Evolutionary conservation across 1,284 basidiomycete genomes (phyloP).

Genomic region (Papiliotrema nemorosa): DNA sequence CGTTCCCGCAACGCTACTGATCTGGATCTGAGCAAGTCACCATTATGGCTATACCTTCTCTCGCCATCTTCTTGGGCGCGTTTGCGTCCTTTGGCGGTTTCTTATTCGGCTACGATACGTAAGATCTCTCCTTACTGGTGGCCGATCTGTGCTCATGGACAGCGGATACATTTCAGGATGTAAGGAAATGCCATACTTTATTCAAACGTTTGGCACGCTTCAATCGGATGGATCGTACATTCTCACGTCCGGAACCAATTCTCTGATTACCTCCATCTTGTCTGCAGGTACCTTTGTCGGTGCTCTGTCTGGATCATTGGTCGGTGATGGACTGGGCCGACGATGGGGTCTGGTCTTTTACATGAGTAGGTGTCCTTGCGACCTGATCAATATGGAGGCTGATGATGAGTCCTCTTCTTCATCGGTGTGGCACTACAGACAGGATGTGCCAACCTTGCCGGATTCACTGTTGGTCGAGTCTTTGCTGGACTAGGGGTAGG

Average conservation of each 20-base stretch:
- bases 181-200: constrained; percentile 22
- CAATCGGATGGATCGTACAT: background rate
- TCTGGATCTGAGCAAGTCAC: background rate
- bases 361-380: background rate
- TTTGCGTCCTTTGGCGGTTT: constrained; percentile 49
- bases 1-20: background rate
- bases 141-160: background rate
- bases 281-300: background rate
- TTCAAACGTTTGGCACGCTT: constrained; percentile 27
- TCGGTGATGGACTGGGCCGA: constrained; percentile 60
- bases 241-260: constrained; percentile 7
- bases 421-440: constrained; percentile 1
- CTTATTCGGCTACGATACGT: constrained; percentile 54
- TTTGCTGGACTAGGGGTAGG: constrained; percentile 46
- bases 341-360: constrained; percentile 25
- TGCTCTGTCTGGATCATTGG: constrained; percentile 49
- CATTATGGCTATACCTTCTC: background rate
- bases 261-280: background rate
- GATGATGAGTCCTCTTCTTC: background rate
- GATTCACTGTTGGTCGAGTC: constrained; percentile 51
- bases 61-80: background rate
- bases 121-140: background rate
- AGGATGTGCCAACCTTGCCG: constrained; percentile 25
- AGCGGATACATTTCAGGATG: constrained; percentile 38
- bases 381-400: background rate